These are phyloP conservation scores for Seiridium unicorne DNA, from an alignment of 2,329 filamentous ascomycete species.

Conservation along the genomic window DNA sequence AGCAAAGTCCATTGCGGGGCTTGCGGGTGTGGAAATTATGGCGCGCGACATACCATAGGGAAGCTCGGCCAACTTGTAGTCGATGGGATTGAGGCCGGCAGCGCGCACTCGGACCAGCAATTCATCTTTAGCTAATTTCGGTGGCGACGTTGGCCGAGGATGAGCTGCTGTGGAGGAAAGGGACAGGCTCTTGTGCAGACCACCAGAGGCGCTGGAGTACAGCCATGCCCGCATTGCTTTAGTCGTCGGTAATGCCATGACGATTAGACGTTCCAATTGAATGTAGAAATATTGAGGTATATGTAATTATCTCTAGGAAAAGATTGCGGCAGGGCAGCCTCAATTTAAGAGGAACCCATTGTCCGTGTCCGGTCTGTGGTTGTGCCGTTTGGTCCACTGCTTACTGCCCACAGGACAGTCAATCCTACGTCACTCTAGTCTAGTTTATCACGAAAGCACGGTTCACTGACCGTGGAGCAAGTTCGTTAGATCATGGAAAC, in stretches of 20 bases:
- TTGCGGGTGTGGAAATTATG: conserved; percentile 36
- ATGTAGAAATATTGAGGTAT: too few relatives aligned
- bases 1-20: conserved; percentile 48
- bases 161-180: neutral
- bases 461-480: too few relatives aligned
- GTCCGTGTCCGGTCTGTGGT: too few relatives aligned
- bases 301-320: too few relatives aligned
- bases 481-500: too few relatives aligned
- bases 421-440: too few relatives aligned
- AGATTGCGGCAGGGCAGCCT: too few relatives aligned
- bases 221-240: neutral
- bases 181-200: neutral
- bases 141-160: conserved; percentile 24
- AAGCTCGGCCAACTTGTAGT: conserved; percentile 43
- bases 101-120: conserved; percentile 40
- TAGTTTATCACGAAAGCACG: too few relatives aligned
- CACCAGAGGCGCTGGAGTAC: neutral
- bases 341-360: too few relatives aligned
- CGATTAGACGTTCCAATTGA: neutral
- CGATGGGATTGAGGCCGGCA: conserved; percentile 45
- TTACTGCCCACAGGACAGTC: too few relatives aligned
- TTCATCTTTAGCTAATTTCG: neutral
- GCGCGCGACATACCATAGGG: conserved; percentile 34
- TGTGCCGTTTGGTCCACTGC: too few relatives aligned
- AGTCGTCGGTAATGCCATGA: neutral